Percentiles rank a stretch among this genome's conserved stretches.
Conservation (phyloP, 1,139 yeast genomes). For the Taphrina populina region DNA sequence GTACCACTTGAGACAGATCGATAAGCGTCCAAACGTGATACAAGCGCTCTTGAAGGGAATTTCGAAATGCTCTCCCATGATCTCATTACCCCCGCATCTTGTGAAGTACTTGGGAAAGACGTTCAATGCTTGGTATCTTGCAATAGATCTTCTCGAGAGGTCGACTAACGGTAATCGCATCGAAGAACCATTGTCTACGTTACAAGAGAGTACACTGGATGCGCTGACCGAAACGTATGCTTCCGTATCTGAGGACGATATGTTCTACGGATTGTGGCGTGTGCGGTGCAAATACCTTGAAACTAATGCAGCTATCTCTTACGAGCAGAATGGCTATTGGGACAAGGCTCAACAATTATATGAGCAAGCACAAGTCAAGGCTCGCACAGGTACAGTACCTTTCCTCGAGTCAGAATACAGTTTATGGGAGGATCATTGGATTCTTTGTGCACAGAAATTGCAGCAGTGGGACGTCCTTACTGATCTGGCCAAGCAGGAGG, state of each 20-base stretch:
- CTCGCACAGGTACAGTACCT: conserved; percentile 91
- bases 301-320: conserved; percentile 87
- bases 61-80: conserved; percentile 60
- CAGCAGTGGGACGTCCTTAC: conserved; percentile 98
- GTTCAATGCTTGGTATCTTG: conserved; percentile 89
- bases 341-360: conserved; percentile 89
- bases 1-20: conserved; percentile 85
- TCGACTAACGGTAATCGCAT: conserved; percentile 44
- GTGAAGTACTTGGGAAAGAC: conserved; percentile 84
- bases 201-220: conserved; percentile 83
- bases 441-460: conserved; percentile 89
- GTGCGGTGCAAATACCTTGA: conserved; percentile 90
- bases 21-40: conserved; percentile 81
- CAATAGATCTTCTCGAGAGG: conserved; percentile 75
- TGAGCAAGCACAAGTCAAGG: conserved; percentile 96
- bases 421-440: conserved; percentile 99
- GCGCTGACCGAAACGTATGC: conserved; percentile 89
- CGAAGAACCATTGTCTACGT: conserved; percentile 59
- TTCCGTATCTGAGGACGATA: conserved; percentile 85
- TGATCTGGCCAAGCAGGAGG: conserved; percentile 96
- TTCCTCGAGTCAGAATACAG: conserved; percentile 94
- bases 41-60: conserved; percentile 81
- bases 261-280: conserved; percentile 98
- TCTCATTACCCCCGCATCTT: conserved; percentile 88
- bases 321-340: conserved; percentile 95